Percentiles rank a stretch among this genome's conserved stretches.
These are phyloP conservation scores for Lachancea thermotolerans DNA, from an alignment of 805 yeast genomes.

Conservation along the genomic window DNA sequence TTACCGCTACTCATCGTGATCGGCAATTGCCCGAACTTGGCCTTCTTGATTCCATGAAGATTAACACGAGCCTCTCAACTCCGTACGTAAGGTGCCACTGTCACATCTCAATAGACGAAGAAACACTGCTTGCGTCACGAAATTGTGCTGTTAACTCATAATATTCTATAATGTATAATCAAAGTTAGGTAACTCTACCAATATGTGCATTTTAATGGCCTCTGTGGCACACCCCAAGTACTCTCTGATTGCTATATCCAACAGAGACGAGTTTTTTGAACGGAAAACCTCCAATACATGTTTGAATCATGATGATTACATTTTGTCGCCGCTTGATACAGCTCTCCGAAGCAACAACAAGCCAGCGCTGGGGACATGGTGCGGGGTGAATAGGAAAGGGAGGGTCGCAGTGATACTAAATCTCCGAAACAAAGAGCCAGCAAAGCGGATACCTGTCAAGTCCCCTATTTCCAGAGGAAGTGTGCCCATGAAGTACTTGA, in stretches of 20 bases:
- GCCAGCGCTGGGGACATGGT: constrained; percentile 84
- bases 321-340: constrained; percentile 68
- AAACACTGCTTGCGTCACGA: no score
- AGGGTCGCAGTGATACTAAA: constrained; percentile 71
- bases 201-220: constrained; percentile 75
- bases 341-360: constrained; percentile 36
- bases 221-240: constrained; percentile 65
- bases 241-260: constrained; percentile 70
- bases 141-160: no score
- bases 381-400: constrained; percentile 58
- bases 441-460: constrained; percentile 17
- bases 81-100: no score
- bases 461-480: constrained; percentile 38
- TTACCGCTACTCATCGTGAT: no score
- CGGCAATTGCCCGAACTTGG: no score
- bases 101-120: no score
- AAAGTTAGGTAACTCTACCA: no score
- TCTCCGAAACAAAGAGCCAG: constrained; percentile 44
- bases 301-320: constrained; percentile 23
- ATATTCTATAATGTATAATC: no score
- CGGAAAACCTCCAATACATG: constrained; percentile 64
- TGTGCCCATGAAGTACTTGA: constrained; percentile 36
- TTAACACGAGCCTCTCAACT: no score
- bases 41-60: no score
- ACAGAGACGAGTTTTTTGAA: constrained; percentile 78